A percentile compares a stretch with the other conserved stretches of the same genome.
Evolutionary conservation across 2,329 filamentous ascomycete species (phyloP).

Genomic region (Cladophialophora immunda): DNA sequence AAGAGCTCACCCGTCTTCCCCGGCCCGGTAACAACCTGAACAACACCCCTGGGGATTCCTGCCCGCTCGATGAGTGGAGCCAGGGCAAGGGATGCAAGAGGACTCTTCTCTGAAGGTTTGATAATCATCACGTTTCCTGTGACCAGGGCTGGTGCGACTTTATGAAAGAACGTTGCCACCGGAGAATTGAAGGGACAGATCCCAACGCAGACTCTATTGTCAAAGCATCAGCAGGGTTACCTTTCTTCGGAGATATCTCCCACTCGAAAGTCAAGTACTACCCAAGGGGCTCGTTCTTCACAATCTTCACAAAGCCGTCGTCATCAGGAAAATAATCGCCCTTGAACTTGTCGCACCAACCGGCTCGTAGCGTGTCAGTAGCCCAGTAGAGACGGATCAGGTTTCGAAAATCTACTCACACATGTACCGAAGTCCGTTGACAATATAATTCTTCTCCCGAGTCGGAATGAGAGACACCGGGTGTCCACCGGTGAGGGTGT

Average conservation of each 20-base stretch:
- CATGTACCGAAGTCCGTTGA: slow-evolving; percentile 39
- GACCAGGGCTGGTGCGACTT: slow-evolving; percentile 59
- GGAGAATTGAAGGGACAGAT: slow-evolving; percentile 69
- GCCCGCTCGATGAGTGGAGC: slow-evolving; percentile 62
- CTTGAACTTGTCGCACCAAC: slow-evolving; percentile 52
- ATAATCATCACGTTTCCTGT: slow-evolving; percentile 64
- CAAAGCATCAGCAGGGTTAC: slow-evolving; percentile 40
- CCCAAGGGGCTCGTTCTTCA: neutral
- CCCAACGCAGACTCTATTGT: slow-evolving; percentile 52
- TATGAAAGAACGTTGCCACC: slow-evolving; percentile 43
- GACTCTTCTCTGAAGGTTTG: slow-evolving; percentile 66
- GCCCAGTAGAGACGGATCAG: neutral
- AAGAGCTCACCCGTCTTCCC: slow-evolving; percentile 67
- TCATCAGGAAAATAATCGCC: slow-evolving; percentile 54
- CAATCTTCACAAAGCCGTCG: slow-evolving; percentile 29
- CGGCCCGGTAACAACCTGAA: slow-evolving; percentile 67
- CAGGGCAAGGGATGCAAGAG: slow-evolving; percentile 62
- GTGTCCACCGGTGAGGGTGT: neutral
- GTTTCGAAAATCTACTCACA: slow-evolving; percentile 8
- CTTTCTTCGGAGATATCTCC: neutral
- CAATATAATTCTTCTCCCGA: neutral
- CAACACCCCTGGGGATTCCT: slow-evolving; percentile 68
- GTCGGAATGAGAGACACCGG: neutral
- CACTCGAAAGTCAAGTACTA: neutral
- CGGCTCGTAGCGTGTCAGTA: slow-evolving; percentile 39